These are phyloP conservation scores for Edaphochlamys debaryana DNA, from an alignment of 139 green algal species.

Conservation along the genomic window DNA sequence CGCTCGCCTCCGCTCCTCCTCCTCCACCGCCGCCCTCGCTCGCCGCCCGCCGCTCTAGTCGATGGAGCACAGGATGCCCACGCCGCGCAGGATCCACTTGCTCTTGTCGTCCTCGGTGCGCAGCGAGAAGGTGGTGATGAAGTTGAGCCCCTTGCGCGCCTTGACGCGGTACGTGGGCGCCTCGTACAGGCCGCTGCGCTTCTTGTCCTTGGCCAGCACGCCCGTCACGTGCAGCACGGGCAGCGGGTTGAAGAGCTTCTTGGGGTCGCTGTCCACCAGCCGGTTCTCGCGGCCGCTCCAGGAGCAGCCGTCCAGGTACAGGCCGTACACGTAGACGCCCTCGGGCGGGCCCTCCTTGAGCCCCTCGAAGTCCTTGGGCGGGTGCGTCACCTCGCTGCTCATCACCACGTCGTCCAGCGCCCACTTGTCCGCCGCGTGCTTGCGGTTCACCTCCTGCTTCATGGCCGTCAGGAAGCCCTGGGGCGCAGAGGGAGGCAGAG, in stretches of 20 bases:
- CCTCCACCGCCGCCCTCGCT: too few relatives aligned
- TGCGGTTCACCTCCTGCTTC: constrained; percentile 92
- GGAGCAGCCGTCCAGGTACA: constrained; percentile 94
- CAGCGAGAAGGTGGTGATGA: constrained; percentile 90
- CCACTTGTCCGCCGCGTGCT: constrained; percentile 93
- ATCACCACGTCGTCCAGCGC: constrained; percentile 95
- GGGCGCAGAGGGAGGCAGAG: not conserved
- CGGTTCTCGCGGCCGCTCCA: constrained; percentile 87
- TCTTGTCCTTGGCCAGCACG: constrained; percentile 83
- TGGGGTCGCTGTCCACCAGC: constrained; percentile 91
- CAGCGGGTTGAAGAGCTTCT: constrained; percentile 91
- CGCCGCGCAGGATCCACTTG: constrained; percentile 92
- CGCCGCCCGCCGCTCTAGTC: constrained; percentile 84
- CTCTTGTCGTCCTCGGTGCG: constrained; percentile 81
- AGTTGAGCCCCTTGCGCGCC: constrained; percentile 85
- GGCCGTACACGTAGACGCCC: constrained; percentile 94
- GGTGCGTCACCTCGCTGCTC: constrained; percentile 86
- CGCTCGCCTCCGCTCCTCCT: too few relatives aligned
- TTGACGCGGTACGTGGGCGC: constrained; percentile 88
- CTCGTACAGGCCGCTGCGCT: constrained; percentile 77
- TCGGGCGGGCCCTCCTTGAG: constrained; percentile 84
- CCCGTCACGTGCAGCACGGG: constrained; percentile 91
- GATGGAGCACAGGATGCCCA: constrained; percentile 84
- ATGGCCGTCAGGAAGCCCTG: constrained; percentile 93
- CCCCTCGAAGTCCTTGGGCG: constrained; percentile 85